These are phyloP conservation scores for Adenanthera pavonina DNA, from an alignment of 306 rosid genomes.

Conservation along the genomic window DNA sequence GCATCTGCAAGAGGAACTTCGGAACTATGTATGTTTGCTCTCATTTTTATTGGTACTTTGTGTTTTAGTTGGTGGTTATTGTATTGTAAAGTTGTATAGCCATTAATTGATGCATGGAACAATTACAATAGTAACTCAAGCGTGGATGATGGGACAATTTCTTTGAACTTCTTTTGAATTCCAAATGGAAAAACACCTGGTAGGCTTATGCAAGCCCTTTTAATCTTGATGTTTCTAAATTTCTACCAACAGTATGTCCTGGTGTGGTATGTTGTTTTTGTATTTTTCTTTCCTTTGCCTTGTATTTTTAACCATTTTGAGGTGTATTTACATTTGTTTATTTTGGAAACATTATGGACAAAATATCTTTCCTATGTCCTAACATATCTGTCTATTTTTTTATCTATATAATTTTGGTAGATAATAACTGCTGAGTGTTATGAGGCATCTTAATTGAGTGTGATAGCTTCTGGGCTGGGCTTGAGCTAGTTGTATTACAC, in stretches of 20 bases:
- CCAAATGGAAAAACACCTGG: not conserved
- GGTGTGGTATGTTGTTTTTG: not conserved
- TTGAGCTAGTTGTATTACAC: no score
- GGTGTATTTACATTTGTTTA: no score
- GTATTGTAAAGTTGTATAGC: constrained; percentile 30
- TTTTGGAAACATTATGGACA: no score
- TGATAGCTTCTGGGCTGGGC: no score
- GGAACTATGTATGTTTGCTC: constrained; percentile 68
- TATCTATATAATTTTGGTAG: not conserved
- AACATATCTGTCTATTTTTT: not conserved
- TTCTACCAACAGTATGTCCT: constrained; percentile 13
- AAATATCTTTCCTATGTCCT: not conserved
- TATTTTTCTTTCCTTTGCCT: constrained; percentile 21
- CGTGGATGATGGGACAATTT: constrained; percentile 26
- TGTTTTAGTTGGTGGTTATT: constrained; percentile 24
- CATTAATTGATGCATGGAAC: constrained; percentile 30
- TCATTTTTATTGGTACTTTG: constrained; percentile 21
- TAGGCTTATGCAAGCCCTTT: constrained; percentile 8
- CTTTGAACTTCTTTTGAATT: constrained; percentile 23
- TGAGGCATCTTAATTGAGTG: no score
- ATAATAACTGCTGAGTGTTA: not conserved
- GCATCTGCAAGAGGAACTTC: constrained; percentile 88
- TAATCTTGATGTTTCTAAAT: constrained; percentile 20
- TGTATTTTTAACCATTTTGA: not conserved
- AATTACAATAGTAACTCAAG: constrained; percentile 13